phyloP scores from a whole-genome alignment of 2,329 filamentous ascomycete species.

The Chrysoporthe puriensis region DNA sequence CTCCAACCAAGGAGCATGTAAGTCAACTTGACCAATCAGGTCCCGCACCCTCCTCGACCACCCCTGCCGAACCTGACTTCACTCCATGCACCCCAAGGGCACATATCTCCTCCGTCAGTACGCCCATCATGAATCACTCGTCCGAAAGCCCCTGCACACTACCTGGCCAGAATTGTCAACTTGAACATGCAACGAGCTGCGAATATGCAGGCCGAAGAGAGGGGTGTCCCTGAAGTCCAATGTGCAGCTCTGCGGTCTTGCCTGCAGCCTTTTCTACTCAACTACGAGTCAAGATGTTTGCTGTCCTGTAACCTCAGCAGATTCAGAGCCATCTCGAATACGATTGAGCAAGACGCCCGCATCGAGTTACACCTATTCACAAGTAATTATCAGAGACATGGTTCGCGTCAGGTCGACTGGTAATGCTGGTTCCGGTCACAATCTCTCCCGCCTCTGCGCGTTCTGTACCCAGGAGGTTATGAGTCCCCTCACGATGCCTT shows the following conservation, averaged over 20 bases:
- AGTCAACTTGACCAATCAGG: conserved; percentile 25
- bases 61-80: conserved; percentile 24
- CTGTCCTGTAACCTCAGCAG: not conserved
- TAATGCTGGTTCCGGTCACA: not conserved
- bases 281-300: not conserved
- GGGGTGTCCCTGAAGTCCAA: not conserved
- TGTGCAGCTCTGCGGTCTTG: not conserved
- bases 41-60: conserved; percentile 12
- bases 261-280: not conserved
- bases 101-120: conserved; percentile 5
- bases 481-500: not conserved
- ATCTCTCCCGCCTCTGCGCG: not conserved
- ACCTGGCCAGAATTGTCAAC: not conserved
- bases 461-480: not conserved
- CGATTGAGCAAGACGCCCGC: not conserved
- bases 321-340: not conserved
- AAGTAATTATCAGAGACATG: not conserved
- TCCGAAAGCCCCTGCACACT: not conserved
- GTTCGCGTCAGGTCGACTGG: not conserved
- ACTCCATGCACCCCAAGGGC: conserved; percentile 22
- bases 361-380: not conserved
- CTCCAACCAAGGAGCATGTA: conserved; percentile 15
- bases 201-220: not conserved
- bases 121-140: not conserved
- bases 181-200: not conserved